Percentiles rank a stretch among this genome's conserved stretches.
Conservation (phyloP, 148 eudicot species). For the Chenopodium quinoa region DNA sequence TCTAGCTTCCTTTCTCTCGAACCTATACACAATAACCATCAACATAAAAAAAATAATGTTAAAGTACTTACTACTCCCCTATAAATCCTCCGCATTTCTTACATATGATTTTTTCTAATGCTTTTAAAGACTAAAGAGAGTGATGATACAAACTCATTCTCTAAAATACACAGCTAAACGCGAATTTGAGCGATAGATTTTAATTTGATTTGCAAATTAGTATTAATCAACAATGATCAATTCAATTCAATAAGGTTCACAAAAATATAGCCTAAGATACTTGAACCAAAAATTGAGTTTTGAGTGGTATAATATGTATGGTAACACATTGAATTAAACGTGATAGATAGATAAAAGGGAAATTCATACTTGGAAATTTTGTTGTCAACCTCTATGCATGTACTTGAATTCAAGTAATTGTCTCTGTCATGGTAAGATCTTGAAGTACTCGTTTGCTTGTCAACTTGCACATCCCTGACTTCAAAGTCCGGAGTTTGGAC, state of each 20-base stretch:
- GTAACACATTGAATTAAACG: not conserved
- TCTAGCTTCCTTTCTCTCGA: conserved; percentile 70
- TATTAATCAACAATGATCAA: no score
- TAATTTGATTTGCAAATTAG: no score
- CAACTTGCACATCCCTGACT: conserved; percentile 82
- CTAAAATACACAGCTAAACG: no score
- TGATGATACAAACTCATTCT: no score
- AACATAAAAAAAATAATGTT: not conserved
- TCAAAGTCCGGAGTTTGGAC: conserved; percentile 38
- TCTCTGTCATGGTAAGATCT: not conserved
- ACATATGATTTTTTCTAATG: no score
- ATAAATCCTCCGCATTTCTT: not conserved
- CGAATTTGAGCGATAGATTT: no score
- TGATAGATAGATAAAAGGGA: not conserved
- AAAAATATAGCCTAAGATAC: no score
- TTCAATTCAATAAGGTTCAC: no score
- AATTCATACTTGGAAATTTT: conserved; percentile 46
- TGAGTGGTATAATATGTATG: not conserved
- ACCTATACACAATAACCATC: conserved; percentile 31
- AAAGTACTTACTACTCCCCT: not conserved
- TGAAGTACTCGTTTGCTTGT: conserved; percentile 45
- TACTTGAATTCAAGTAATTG: not conserved
- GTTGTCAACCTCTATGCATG: conserved; percentile 4
- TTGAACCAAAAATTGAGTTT: not conserved
- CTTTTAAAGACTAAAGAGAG: no score